These are phyloP conservation scores for Stromatinia cepivora DNA, from an alignment of 2,329 filamentous ascomycete genomes.

Conservation along the genomic window DNA sequence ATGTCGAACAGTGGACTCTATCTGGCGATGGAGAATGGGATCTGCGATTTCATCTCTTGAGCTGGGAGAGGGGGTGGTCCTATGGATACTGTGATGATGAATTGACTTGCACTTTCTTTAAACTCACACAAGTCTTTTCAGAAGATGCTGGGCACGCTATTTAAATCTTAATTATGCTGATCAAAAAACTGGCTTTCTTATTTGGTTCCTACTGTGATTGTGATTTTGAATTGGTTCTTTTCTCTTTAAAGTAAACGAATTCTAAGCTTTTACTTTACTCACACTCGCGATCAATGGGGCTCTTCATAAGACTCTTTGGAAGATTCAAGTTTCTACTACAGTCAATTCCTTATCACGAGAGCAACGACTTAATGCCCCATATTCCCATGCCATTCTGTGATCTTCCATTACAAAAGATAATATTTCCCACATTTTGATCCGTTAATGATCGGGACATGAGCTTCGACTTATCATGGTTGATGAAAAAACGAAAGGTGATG, in stretches of 20 bases:
- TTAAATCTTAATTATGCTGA: constrained; percentile 23
- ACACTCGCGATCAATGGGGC: no score
- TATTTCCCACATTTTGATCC: background rate
- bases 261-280: background rate
- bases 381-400: no score
- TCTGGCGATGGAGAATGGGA: constrained; percentile 1
- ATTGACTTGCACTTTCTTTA: constrained; percentile 14
- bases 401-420: background rate
- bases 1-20: background rate
- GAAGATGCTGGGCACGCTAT: constrained; percentile 15
- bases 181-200: background rate
- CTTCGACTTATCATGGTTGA: background rate
- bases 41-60: constrained; percentile 19
- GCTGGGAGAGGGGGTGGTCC: background rate
- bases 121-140: constrained; percentile 12
- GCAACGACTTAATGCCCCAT: no score
- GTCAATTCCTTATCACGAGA: no score
- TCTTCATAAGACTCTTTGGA: background rate
- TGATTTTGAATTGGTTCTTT: background rate
- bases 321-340: background rate
- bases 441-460: background rate
- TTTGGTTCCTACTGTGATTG: background rate
- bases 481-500: no score
- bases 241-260: background rate
- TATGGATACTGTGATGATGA: constrained; percentile 16